A percentile compares a stretch with the other conserved stretches of the same genome.
Evolutionary conservation across 148 eudicot species (phyloP).

Genomic region (Camellia japonica): DNA sequence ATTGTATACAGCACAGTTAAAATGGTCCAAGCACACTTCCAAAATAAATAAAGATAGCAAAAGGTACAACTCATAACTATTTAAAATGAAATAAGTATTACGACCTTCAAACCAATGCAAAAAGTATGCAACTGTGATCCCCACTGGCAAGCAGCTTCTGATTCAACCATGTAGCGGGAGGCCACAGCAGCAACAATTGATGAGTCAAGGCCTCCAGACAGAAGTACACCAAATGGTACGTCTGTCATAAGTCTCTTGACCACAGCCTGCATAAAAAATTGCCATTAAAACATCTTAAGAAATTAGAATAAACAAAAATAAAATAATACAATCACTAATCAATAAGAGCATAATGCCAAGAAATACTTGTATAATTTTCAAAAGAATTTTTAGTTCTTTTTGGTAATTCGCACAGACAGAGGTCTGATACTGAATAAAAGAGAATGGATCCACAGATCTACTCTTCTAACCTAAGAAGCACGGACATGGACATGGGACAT

Average conservation of each 20-base stretch:
- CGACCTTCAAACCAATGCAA: constrained; percentile 89
- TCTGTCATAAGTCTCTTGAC: constrained; percentile 91
- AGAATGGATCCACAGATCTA: neutral
- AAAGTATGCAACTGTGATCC: constrained; percentile 85
- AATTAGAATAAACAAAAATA: neutral
- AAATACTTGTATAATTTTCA: neutral
- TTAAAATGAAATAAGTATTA: neutral
- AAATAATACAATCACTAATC: neutral
- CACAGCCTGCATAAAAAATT: constrained; percentile 62
- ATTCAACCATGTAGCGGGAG: constrained; percentile 67
- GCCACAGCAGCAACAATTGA: constrained; percentile 97
- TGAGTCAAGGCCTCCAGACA: constrained; percentile 93
- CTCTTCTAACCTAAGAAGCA: neutral
- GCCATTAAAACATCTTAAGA: neutral
- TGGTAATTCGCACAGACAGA: neutral
- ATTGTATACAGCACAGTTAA: neutral
- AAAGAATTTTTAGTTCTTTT: neutral
- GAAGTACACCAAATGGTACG: constrained; percentile 94
- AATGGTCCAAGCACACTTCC: neutral
- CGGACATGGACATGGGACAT: no score
- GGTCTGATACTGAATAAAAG: neutral
- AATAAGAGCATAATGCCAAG: neutral
- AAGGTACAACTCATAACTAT: neutral
- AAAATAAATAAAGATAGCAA: neutral
- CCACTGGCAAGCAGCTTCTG: constrained; percentile 79